Conservation (phyloP, 2,329 filamentous ascomycete genomes). For the Alternaria ethzedia region DNA sequence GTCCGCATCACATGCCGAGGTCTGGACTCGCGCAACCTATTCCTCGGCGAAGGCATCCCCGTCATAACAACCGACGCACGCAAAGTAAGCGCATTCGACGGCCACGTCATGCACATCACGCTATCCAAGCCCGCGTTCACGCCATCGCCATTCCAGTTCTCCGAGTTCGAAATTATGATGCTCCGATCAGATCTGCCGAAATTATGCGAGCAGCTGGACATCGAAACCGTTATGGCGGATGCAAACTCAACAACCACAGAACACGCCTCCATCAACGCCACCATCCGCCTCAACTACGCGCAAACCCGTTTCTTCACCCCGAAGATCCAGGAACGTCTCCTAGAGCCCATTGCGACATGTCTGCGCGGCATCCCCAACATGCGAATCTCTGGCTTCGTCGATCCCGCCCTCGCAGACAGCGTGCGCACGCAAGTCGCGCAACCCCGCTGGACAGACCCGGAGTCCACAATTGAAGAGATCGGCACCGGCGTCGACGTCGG, state of each 20-base stretch:
- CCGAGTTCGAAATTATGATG: constrained; percentile 33
- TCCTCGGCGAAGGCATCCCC: constrained; percentile 28
- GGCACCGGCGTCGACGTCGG: constrained; percentile 34
- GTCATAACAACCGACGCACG: constrained; percentile 23
- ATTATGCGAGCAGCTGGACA: constrained; percentile 29
- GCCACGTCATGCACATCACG: constrained; percentile 37
- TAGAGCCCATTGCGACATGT: constrained; percentile 25
- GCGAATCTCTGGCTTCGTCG: constrained; percentile 25
- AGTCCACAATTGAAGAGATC: constrained; percentile 30
- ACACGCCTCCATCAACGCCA: constrained; percentile 26
- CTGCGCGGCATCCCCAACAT: constrained; percentile 29
- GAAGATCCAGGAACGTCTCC: constrained; percentile 26
- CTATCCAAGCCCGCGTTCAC: constrained; percentile 28
- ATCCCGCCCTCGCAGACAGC: constrained; percentile 12
- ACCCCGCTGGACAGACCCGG: constrained; percentile 34
- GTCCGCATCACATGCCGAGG: constrained; percentile 34
- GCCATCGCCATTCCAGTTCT: constrained; percentile 20
- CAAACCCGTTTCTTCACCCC: constrained; percentile 22
- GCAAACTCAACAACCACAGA: constrained; percentile 27
- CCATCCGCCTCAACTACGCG: constrained; percentile 21
- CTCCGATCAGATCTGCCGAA: constrained; percentile 30
- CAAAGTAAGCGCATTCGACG: constrained; percentile 25
- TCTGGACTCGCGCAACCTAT: constrained; percentile 25
- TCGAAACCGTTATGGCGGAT: constrained; percentile 34
- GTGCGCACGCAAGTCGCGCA: constrained; percentile 22